Percentiles rank a stretch among this genome's conserved stretches.
These are phyloP conservation scores for Phytophthora chlamydospora DNA, from an alignment of 352 stramenopile species.

Conservation along the genomic window DNA sequence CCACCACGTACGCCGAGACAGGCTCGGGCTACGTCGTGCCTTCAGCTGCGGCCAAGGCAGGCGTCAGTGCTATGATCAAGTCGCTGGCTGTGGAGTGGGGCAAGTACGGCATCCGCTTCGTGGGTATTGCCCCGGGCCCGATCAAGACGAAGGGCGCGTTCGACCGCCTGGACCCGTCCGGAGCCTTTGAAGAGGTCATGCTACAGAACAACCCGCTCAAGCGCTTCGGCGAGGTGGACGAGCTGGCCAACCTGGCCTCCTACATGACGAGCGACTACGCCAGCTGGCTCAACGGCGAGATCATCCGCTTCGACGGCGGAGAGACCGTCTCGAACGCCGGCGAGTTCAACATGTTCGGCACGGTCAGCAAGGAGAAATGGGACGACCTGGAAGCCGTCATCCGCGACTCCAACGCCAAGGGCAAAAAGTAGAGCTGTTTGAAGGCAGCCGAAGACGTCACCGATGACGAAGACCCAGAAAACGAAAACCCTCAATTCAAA, in stretches of 20 bases:
- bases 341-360: slow-evolving; percentile 83
- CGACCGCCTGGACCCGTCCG: slow-evolving; percentile 75
- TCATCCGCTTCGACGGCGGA: slow-evolving; percentile 82
- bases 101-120: slow-evolving; percentile 94
- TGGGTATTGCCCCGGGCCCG: slow-evolving; percentile 96
- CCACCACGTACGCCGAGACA: slow-evolving; percentile 94
- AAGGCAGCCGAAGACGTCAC: neutral
- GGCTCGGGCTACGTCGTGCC: slow-evolving; percentile 95
- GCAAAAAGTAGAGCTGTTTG: slow-evolving; percentile 45
- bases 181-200: slow-evolving; percentile 71
- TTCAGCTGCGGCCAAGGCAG: slow-evolving; percentile 95
- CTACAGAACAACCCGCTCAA: slow-evolving; percentile 72
- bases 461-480: neutral
- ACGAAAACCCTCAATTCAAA: slow-evolving; percentile 12
- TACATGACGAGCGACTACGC: slow-evolving; percentile 85
- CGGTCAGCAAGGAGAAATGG: slow-evolving; percentile 70
- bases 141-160: slow-evolving; percentile 92
- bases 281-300: slow-evolving; percentile 84
- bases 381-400: slow-evolving; percentile 73
- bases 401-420: slow-evolving; percentile 65
- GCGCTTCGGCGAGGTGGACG: slow-evolving; percentile 77
- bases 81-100: slow-evolving; percentile 97
- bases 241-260: slow-evolving; percentile 79
- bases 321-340: slow-evolving; percentile 77
- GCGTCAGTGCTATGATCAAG: slow-evolving; percentile 94